These are phyloP conservation scores for Ophiorrhiza pumila DNA, from an alignment of 257 asterid genomes.

Conservation along the genomic window DNA sequence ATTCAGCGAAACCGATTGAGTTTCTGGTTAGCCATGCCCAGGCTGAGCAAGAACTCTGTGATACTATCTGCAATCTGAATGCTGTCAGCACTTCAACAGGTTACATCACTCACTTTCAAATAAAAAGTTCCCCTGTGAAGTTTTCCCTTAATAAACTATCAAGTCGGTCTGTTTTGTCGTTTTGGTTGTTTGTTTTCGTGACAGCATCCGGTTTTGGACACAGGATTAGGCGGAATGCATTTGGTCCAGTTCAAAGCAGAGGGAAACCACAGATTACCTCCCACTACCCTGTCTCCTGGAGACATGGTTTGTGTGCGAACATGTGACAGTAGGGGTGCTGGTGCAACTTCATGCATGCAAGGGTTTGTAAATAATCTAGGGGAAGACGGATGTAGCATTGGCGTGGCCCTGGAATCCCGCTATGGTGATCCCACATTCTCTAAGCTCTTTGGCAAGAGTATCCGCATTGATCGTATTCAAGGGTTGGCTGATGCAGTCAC, in stretches of 20 bases:
- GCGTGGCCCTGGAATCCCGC: slow-evolving; percentile 90
- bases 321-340: slow-evolving; percentile 90
- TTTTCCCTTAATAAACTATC: not conserved
- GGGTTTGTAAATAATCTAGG: slow-evolving; percentile 89
- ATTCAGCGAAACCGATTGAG: slow-evolving; percentile 60
- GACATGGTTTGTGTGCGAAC: slow-evolving; percentile 97
- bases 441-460: slow-evolving; percentile 79
- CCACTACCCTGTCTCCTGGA: slow-evolving; percentile 93
- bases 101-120: slow-evolving; percentile 18
- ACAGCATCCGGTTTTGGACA: slow-evolving; percentile 19
- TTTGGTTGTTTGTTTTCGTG: not conserved
- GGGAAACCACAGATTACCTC: slow-evolving; percentile 89
- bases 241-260: slow-evolving; percentile 82
- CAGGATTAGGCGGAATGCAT: slow-evolving; percentile 98
- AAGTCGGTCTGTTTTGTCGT: not conserved
- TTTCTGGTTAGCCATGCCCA: slow-evolving; percentile 89
- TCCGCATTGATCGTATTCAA: slow-evolving; percentile 89
- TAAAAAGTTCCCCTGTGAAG: not conserved
- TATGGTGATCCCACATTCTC: slow-evolving; percentile 91
- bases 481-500: slow-evolving; percentile 96
- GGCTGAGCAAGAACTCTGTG: slow-evolving; percentile 92
- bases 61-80: slow-evolving; percentile 83
- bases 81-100: slow-evolving; percentile 94
- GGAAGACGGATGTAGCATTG: slow-evolving; percentile 89
- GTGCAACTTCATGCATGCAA: slow-evolving; percentile 86